These are phyloP conservation scores for Aspergillus ochraceus DNA, from an alignment of 2,329 filamentous ascomycete species.

Conservation along the genomic window DNA sequence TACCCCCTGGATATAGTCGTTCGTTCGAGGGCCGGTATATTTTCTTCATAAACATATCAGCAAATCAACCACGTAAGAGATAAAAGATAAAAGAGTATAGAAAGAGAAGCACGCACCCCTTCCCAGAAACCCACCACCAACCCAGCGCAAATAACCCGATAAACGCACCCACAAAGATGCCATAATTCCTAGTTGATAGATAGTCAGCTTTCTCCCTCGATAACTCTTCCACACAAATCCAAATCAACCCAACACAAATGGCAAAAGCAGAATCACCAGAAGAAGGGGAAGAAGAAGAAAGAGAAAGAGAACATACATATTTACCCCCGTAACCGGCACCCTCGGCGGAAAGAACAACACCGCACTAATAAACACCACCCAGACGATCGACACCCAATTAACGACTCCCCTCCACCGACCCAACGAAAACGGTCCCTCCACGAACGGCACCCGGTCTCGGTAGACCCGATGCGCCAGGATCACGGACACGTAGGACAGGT, in stretches of 20 bases:
- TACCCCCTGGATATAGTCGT: constrained; percentile 46
- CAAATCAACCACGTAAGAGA: background rate
- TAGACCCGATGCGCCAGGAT: constrained; percentile 60
- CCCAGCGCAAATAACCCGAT: constrained; percentile 52
- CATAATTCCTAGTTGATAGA: constrained; percentile 46
- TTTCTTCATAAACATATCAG: constrained; percentile 37
- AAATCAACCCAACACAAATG: too few relatives aligned
- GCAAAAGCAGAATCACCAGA: too few relatives aligned
- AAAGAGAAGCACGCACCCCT: constrained; percentile 32
- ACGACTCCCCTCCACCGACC: constrained; percentile 56
- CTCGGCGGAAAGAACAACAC: constrained; percentile 57
- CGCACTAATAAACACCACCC: constrained; percentile 63
- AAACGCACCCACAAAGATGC: constrained; percentile 46
- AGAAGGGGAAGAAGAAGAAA: background rate
- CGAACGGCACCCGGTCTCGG: constrained; percentile 52
- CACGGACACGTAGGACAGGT: constrained; percentile 59
- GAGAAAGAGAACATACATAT: constrained; percentile 42
- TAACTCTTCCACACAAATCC: background rate
- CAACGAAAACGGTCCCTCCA: constrained; percentile 59
- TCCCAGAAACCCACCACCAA: constrained; percentile 49
- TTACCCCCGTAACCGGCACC: constrained; percentile 48
- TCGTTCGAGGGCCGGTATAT: constrained; percentile 61
- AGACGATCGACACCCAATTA: constrained; percentile 58
- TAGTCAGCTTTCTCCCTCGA: background rate
- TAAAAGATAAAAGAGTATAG: constrained; percentile 10